Base-by-base conservation (phyloP, 2,329 filamentous ascomycete genomes). In the Colletotrichum cordylinicola region DNA sequence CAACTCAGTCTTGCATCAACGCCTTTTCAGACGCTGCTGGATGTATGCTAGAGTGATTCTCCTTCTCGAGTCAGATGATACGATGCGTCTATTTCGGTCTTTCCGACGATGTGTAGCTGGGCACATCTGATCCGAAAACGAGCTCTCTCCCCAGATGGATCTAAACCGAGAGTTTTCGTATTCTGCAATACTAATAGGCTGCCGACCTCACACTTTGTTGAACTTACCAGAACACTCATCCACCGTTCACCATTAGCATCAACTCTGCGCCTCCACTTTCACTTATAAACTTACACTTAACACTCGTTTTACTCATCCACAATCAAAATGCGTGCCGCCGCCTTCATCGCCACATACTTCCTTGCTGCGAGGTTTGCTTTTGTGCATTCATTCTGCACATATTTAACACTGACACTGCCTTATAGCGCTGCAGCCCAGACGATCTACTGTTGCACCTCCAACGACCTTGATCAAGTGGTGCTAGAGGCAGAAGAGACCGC, bases 331-430 rank as follows among this genome's bases (percentile, higher is more conserved):
- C 43, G 43, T 48, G n/a, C 43, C 10, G 43, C n/a, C 10, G 43
- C 43, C 43, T 48, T 48, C n/a, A 48, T 48, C 43, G 43, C n/a
- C n/a, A 48, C 43, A 13, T 48, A 8, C n/a, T 48, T 48, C 43
- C n/a, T 48, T 1, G 43, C 43, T 48, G 43, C 43, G 4, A 48
- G 43, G 43, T 48, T 48, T 12, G 43, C n/a, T 48, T 6, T 13
- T 8, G n/a, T 21, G 0, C 2, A 21, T 48, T 10, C 0, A 21
- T 8, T 13, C 6, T 1, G 43, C 12, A 13, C 12, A 21, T 13
- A 8, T n/a, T n/a, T 48, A 21, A 48, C 43, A 21, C 10, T 21
- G 7, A n/a, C n/a, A 48, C 43, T 21, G 43, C n/a, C 3, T 48
- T 48, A 13, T 2, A 48, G 43, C 43, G n/a, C 43, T 21, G 43